Conservation (phyloP, 2,329 filamentous ascomycete genomes). For the Clonostachys byssicola region DNA sequence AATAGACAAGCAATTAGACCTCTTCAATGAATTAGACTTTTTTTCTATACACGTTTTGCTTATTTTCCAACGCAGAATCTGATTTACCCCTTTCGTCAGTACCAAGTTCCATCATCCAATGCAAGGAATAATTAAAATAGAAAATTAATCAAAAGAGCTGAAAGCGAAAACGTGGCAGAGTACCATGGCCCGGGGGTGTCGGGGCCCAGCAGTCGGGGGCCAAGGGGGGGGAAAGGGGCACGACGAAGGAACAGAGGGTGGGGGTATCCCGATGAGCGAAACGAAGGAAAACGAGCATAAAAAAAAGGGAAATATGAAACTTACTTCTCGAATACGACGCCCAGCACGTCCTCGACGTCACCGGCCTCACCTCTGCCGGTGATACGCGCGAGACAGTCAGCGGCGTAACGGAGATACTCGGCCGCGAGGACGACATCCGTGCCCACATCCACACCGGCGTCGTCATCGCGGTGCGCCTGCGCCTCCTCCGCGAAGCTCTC, state of each 20-base stretch:
- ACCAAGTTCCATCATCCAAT: too few relatives aligned
- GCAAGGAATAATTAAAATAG: too few relatives aligned
- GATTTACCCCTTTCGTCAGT: too few relatives aligned
- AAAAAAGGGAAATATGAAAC: slow-evolving; percentile 20
- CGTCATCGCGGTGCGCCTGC: slow-evolving; percentile 31
- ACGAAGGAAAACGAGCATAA: too few relatives aligned
- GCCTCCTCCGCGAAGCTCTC: slow-evolving; percentile 67
- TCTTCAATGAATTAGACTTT: neutral
- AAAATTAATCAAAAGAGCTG: too few relatives aligned
- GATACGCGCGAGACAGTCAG: slow-evolving; percentile 76
- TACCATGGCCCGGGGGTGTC: too few relatives aligned
- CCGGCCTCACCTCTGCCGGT: slow-evolving; percentile 81
- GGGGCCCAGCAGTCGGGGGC: neutral
- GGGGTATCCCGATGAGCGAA: too few relatives aligned
- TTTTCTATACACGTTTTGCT: neutral
- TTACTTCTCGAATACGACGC: slow-evolving; percentile 97
- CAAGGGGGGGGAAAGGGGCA: neutral
- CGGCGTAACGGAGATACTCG: slow-evolving; percentile 80
- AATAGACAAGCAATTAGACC: neutral
- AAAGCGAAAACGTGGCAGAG: too few relatives aligned
- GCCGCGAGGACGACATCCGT: slow-evolving; percentile 87
- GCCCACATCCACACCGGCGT: too few relatives aligned
- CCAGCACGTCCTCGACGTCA: slow-evolving; percentile 92
- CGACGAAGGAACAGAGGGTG: neutral
- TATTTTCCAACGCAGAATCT: slow-evolving; percentile 45